Evolutionary conservation across 2,329 filamentous ascomycete genomes (phyloP).

Genomic region (Colletotrichum lindemuthianum): DNA sequence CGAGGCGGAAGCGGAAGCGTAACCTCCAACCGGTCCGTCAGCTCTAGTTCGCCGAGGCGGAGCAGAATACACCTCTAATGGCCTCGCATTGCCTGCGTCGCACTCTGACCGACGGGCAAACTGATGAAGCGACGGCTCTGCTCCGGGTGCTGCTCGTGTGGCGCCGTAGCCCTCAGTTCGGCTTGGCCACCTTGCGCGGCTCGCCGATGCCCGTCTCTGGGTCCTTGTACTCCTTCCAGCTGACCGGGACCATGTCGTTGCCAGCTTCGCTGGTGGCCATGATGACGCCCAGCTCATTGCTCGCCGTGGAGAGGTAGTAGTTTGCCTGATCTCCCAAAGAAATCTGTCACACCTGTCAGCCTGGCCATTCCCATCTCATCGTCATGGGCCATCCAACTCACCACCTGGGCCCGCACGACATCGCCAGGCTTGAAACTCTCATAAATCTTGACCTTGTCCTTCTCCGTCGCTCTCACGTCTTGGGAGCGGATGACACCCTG

Average conservation of each 20-base stretch:
- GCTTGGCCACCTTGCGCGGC: slow-evolving; percentile 91
- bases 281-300: slow-evolving; percentile 92
- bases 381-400: slow-evolving; percentile 53
- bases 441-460: slow-evolving; percentile 91
- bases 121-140: neutral
- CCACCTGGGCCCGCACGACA: slow-evolving; percentile 86
- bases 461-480: slow-evolving; percentile 94
- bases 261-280: slow-evolving; percentile 90
- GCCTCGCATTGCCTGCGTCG: slow-evolving; percentile 20
- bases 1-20: slow-evolving; percentile 2
- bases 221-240: slow-evolving; percentile 95
- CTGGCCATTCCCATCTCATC: slow-evolving; percentile 22
- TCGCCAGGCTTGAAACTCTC: slow-evolving; percentile 94
- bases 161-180: slow-evolving; percentile 67
- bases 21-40: slow-evolving; percentile 16
- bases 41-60: slow-evolving; percentile 7
- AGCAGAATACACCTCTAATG: slow-evolving; percentile 4
- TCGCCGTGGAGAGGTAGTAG: slow-evolving; percentile 93
- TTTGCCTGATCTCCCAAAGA: slow-evolving; percentile 92
- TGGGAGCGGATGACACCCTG: slow-evolving; percentile 87
- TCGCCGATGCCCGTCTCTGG: slow-evolving; percentile 80
- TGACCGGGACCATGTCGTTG: slow-evolving; percentile 91
- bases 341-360: slow-evolving; percentile 61
- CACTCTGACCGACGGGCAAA: slow-evolving; percentile 24
- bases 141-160: neutral